Conservation (phyloP, 192 early-diverging fungal genomes). For the Dispira simplex region DNA sequence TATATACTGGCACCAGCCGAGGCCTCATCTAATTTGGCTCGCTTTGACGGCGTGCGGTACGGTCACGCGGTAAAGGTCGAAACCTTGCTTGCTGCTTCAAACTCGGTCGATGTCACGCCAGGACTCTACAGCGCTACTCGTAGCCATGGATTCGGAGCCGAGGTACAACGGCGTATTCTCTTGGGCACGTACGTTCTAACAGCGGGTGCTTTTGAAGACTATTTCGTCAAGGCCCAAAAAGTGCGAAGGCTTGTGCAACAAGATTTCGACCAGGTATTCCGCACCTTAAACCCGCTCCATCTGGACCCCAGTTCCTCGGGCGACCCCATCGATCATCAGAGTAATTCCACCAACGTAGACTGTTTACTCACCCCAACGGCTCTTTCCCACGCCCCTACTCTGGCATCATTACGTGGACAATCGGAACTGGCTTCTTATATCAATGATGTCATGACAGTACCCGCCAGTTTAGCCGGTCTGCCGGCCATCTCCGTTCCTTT, state of each 20-base stretch:
- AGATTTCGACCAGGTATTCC: conserved; percentile 67
- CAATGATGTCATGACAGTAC: conserved; percentile 82
- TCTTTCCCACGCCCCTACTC: conserved; percentile 49
- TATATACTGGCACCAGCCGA: conserved; percentile 82
- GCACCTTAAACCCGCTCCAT: conserved; percentile 37
- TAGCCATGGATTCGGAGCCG: conserved; percentile 54
- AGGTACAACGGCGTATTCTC: conserved; percentile 71
- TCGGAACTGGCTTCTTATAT: conserved; percentile 41
- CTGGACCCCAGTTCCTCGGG: background rate
- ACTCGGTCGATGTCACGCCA: background rate
- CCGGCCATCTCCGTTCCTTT: conserved; percentile 55
- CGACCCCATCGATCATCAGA: background rate
- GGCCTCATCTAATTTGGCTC: conserved; percentile 77
- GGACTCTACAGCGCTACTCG: conserved; percentile 43
- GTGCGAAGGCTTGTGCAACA: conserved; percentile 56
- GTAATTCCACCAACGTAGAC: conserved; percentile 30
- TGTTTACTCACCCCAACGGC: conserved; percentile 68
- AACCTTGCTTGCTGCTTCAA: background rate
- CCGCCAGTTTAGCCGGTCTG: conserved; percentile 71
- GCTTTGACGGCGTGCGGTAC: conserved; percentile 78
- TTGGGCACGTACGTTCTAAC: conserved; percentile 78
- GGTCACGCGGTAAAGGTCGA: conserved; percentile 25
- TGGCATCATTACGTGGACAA: conserved; percentile 17
- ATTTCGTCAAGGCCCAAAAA: conserved; percentile 70
- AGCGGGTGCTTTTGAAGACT: conserved; percentile 42